Percentiles rank a stretch among this genome's conserved stretches.
Evolutionary conservation across 208 protist genomes (phyloP).

Genomic region (Trypanosoma boissoni): DNA sequence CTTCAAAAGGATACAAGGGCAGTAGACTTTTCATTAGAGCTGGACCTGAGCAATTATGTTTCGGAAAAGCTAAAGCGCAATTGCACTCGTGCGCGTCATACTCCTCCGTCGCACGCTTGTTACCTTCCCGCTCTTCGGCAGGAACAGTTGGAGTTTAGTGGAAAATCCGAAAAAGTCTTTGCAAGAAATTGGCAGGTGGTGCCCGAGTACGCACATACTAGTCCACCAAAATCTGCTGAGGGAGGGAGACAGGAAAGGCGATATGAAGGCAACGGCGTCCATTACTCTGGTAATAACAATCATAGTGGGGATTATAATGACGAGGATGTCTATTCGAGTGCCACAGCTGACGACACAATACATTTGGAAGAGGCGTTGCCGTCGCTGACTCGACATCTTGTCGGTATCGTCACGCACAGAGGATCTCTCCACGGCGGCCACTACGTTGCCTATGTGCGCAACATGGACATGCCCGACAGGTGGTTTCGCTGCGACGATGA

Average conservation of each 20-base stretch:
- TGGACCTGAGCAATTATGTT: slow-evolving; percentile 64
- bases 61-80: slow-evolving; percentile 31
- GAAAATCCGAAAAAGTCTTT: slow-evolving; percentile 7
- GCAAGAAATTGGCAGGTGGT: slow-evolving; percentile 19
- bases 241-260: slow-evolving; percentile 22
- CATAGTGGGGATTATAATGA: too few species aligned
- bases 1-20: slow-evolving; percentile 62
- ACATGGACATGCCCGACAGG: slow-evolving; percentile 35
- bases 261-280: background rate
- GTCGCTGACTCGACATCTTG: slow-evolving; percentile 49
- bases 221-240: too few species aligned
- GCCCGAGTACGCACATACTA: too few species aligned
- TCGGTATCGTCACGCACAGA: slow-evolving; percentile 80
- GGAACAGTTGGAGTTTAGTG: too few species aligned
- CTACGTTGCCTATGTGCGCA: slow-evolving; percentile 84
- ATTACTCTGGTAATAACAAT: background rate
- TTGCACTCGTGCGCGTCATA: slow-evolving; percentile 35
- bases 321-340: too few species aligned
- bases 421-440: slow-evolving; percentile 83
- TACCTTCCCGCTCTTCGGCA: slow-evolving; percentile 31
- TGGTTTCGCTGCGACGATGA: slow-evolving; percentile 91
- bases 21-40: slow-evolving; percentile 49
- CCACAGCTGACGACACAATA: too few species aligned
- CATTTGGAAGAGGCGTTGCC: background rate
- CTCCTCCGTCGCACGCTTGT: too few species aligned